phyloP scores from a whole-genome alignment of 441 rosid genomes.

The Bruguiera hainesii region DNA sequence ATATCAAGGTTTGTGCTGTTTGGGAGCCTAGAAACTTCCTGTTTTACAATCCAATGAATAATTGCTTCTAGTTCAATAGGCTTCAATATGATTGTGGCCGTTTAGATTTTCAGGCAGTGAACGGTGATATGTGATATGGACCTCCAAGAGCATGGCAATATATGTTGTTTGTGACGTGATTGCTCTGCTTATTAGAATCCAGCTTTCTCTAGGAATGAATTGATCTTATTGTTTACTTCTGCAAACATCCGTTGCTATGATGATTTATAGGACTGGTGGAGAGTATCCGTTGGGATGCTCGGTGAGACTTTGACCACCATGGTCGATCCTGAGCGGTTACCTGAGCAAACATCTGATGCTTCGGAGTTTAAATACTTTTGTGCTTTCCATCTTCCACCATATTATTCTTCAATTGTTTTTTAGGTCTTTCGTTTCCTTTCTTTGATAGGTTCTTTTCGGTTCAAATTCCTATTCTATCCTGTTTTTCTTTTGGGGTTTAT shows the following conservation, averaged over 20 bases:
- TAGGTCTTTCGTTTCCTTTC: not conserved
- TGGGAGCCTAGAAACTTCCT: too few relatives aligned
- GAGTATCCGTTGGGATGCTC: conserved; percentile 24
- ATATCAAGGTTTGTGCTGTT: conserved; percentile 34
- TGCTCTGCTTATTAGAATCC: not conserved
- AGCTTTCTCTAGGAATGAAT: not conserved
- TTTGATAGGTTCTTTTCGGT: not conserved
- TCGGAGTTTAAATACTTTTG: too few relatives aligned
- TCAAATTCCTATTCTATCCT: not conserved
- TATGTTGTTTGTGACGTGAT: not conserved
- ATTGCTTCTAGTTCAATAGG: not conserved
- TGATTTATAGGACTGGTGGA: conserved; percentile 28
- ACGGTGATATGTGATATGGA: too few relatives aligned
- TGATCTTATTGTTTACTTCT: not conserved
- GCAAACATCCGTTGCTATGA: conserved; percentile 35
- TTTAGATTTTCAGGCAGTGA: too few relatives aligned
- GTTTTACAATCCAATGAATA: not conserved
- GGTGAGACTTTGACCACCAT: conserved; percentile 38
- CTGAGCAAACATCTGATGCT: conserved; percentile 37
- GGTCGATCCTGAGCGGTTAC: conserved; percentile 71
- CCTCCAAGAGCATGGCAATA: too few relatives aligned
- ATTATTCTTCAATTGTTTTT: not conserved
- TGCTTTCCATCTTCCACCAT: not conserved
- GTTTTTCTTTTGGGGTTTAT: too few relatives aligned
- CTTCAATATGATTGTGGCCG: not conserved